Conservation (phyloP, 192 early-diverging fungal genomes). For the Rhizophagus sp. region DNA sequence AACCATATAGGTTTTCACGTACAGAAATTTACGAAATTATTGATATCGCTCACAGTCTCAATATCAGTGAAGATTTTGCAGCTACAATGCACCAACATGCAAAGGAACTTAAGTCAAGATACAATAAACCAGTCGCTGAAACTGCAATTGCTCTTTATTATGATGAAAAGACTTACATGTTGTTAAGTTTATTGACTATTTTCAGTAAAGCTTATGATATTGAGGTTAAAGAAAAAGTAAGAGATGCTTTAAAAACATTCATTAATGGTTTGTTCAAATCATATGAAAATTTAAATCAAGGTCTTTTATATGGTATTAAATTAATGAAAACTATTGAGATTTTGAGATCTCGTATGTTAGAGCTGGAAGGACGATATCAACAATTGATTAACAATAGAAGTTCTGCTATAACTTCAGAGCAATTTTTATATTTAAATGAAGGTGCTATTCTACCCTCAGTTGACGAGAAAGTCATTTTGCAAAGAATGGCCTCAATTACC, state of each 20-base stretch:
- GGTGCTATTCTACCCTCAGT: conserved; percentile 27
- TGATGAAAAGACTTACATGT: conserved; percentile 61
- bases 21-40: neutral
- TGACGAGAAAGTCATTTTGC: conserved; percentile 41
- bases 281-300: neutral
- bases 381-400: neutral
- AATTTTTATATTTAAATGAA: neutral
- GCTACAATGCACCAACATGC: neutral
- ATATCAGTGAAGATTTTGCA: neutral
- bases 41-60: neutral
- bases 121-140: conserved; percentile 60
- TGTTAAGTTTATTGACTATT: conserved; percentile 56
- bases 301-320: no score
- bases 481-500: conserved; percentile 41
- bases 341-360: no score
- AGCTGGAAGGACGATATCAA: no score
- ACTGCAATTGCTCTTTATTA: conserved; percentile 70
- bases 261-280: neutral
- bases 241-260: neutral
- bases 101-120: conserved; percentile 39
- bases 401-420: neutral
- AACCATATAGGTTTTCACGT: neutral
- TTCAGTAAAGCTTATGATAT: conserved; percentile 52
- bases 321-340: no score
- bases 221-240: conserved; percentile 35